These are phyloP conservation scores for Alternaria tenuissima DNA, from an alignment of 2,329 filamentous ascomycete species.

Conservation along the genomic window DNA sequence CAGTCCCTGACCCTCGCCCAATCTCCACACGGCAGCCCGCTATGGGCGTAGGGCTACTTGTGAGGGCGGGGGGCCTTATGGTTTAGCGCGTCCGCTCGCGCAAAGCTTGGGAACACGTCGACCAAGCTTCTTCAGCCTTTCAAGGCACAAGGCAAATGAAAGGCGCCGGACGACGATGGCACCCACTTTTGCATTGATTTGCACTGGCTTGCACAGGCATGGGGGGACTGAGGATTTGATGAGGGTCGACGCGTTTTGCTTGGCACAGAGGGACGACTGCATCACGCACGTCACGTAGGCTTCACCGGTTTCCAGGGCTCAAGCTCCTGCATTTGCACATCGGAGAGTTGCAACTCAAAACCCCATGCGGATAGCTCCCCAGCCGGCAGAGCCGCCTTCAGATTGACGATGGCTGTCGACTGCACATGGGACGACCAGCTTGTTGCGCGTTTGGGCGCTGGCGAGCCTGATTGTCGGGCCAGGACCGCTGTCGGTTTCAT, in stretches of 20 bases:
- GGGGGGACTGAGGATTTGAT: conserved; percentile 14
- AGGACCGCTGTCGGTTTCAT: conserved; percentile 27
- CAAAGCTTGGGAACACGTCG: conserved; percentile 43
- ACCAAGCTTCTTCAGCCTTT: conserved; percentile 39
- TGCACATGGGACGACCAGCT: conserved; percentile 21
- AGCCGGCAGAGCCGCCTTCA: conserved; percentile 35
- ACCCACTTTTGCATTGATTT: conserved; percentile 16
- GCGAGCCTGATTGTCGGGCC: conserved; percentile 27
- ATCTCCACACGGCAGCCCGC: conserved; percentile 48
- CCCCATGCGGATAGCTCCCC: conserved; percentile 15
- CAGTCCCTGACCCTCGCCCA: conserved; percentile 28
- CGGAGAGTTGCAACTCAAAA: conserved; percentile 4
- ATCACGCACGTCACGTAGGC: conserved; percentile 21
- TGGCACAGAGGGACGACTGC: conserved; percentile 18
- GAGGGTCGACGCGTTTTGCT: conserved; percentile 21
- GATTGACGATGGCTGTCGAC: conserved; percentile 21
- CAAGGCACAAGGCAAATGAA: conserved; percentile 23
- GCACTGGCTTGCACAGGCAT: conserved; percentile 6
- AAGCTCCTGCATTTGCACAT: conserved; percentile 21
- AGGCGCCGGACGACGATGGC: conserved; percentile 10
- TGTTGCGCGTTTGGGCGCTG: conserved; percentile 28
- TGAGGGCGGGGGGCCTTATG: conserved; percentile 38
- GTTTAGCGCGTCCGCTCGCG: conserved; percentile 26
- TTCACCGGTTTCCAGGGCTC: conserved; percentile 25
- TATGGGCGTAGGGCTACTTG: conserved; percentile 33